phyloP scores from a whole-genome alignment of 2,329 filamentous ascomycete genomes.

The Sphaerulina populicola region DNA sequence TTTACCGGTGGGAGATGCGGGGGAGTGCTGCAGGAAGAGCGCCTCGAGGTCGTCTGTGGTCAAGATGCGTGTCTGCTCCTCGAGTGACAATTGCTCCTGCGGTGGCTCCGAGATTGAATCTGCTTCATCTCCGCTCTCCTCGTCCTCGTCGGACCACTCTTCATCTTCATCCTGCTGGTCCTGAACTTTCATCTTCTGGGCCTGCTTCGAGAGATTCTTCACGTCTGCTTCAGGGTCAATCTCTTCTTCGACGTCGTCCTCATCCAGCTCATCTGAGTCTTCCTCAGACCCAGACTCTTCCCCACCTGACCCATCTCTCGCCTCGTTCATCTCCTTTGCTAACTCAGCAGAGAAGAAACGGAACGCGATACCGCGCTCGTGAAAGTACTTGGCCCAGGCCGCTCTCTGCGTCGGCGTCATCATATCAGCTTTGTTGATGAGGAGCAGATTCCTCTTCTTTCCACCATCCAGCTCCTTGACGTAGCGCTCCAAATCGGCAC shows the following conservation, averaged over 20 bases:
- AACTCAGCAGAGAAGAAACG: constrained; percentile 93
- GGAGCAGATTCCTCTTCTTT: constrained; percentile 72
- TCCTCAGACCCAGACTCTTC: constrained; percentile 35
- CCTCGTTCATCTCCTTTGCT: constrained; percentile 82
- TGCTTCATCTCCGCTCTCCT: constrained; percentile 32
- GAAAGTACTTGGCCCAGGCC: constrained; percentile 80
- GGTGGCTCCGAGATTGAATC: constrained; percentile 29
- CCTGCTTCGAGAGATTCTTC: constrained; percentile 32
- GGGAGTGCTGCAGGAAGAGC: constrained; percentile 72
- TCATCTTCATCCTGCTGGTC: constrained; percentile 37
- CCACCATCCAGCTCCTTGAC: constrained; percentile 77
- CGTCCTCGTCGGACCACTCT: constrained; percentile 34
- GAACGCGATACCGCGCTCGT: constrained; percentile 72
- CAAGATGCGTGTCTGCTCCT: constrained; percentile 59
- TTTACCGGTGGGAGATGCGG: constrained; percentile 42
- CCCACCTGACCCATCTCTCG: constrained; percentile 59
- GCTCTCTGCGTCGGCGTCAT: constrained; percentile 79
- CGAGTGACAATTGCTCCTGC: constrained; percentile 32
- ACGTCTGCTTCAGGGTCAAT: constrained; percentile 40
- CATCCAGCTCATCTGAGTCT: constrained; percentile 28
- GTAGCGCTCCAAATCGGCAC: constrained; percentile 84
- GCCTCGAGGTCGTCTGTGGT: constrained; percentile 88
- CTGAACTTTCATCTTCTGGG: constrained; percentile 36
- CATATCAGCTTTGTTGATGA: constrained; percentile 99
- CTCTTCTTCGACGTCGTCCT: constrained; percentile 34